phyloP scores from a whole-genome alignment of 2,329 filamentous ascomycete species.

The Colletotrichum falcatum region DNA sequence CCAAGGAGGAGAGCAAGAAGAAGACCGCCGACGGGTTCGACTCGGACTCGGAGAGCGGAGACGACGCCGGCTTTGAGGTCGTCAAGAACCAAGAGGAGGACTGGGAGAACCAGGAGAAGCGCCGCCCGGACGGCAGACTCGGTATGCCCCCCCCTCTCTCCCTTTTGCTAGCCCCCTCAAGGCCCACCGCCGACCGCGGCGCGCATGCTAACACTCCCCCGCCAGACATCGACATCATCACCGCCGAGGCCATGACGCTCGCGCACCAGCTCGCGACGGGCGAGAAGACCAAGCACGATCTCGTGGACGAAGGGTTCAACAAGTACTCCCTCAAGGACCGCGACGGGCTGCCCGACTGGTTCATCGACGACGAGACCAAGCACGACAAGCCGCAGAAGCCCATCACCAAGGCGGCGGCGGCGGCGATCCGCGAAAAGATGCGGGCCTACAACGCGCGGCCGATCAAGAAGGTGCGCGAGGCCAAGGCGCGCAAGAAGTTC shows the following conservation, averaged over 20 bases:
- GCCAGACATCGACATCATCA: conserved; percentile 95
- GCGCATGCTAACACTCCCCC: conserved; percentile 42
- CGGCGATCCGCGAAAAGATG: conserved; percentile 93
- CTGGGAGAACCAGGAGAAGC: conserved; percentile 76
- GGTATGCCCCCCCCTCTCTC: conserved; percentile 56
- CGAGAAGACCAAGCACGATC: conserved; percentile 80
- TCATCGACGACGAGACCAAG: conserved; percentile 88
- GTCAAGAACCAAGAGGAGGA: conserved; percentile 67
- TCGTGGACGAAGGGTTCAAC: conserved; percentile 94
- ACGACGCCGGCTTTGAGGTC: conserved; percentile 69
- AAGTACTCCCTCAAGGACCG: conserved; percentile 90
- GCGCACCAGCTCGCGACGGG: conserved; percentile 92
- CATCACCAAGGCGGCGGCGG: conserved; percentile 89
- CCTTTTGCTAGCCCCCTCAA: not conserved
- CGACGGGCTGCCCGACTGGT: conserved; percentile 97
- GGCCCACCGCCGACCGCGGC: no score
- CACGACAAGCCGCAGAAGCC: conserved; percentile 89
- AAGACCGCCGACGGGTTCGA: conserved; percentile 52
- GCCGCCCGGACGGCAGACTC: conserved; percentile 71
- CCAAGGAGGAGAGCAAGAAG: conserved; percentile 50
- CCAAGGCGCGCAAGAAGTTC: conserved; percentile 96
- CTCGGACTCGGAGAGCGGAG: conserved; percentile 50
- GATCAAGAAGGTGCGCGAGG: conserved; percentile 99
- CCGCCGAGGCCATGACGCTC: conserved; percentile 98
- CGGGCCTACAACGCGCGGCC: conserved; percentile 93